Evolutionary conservation across 805 yeast genomes (phyloP).

Genomic region (Lachancea lanzarotensis): DNA sequence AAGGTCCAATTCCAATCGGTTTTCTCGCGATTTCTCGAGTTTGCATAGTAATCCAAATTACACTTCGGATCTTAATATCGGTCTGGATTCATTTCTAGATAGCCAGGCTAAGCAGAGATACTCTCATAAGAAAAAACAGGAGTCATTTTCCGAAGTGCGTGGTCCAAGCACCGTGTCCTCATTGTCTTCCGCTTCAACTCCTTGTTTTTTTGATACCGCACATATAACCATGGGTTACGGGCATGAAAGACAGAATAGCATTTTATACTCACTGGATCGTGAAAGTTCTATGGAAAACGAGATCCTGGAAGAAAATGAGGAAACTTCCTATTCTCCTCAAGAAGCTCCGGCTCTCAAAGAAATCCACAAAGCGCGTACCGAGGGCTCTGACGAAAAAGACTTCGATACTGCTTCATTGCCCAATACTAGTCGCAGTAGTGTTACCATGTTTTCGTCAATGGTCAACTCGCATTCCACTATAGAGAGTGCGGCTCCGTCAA

Average conservation of each 20-base stretch:
- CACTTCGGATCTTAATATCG: constrained; percentile 7
- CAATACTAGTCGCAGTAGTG: constrained; percentile 14
- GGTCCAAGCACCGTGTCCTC: constrained; percentile 13
- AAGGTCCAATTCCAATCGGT: constrained; percentile 22
- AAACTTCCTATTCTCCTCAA: constrained; percentile 14
- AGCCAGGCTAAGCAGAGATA: constrained; percentile 13
- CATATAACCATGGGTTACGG: neutral
- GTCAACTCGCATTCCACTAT: constrained; percentile 22
- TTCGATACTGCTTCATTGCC: constrained; percentile 8
- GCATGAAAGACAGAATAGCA: constrained; percentile 9
- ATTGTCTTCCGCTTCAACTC: constrained; percentile 18
- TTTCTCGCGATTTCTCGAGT: constrained; percentile 24
- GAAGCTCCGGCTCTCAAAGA: constrained; percentile 15
- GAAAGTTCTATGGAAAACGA: constrained; percentile 12
- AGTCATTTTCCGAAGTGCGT: constrained; percentile 25
- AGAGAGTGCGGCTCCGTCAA: constrained; percentile 11
- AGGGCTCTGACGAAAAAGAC: constrained; percentile 14
- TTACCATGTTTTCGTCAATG: constrained; percentile 22
- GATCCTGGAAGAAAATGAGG: constrained; percentile 12
- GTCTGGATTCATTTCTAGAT: constrained; percentile 21
- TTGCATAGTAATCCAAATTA: constrained; percentile 13
- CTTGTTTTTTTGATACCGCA: constrained; percentile 14
- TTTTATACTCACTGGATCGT: constrained; percentile 10
- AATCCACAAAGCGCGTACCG: constrained; percentile 12
- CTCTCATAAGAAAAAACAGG: constrained; percentile 27